phyloP scores from a whole-genome alignment of 2,329 filamentous ascomycete species.

The Phaeophleospora eucalypticola region DNA sequence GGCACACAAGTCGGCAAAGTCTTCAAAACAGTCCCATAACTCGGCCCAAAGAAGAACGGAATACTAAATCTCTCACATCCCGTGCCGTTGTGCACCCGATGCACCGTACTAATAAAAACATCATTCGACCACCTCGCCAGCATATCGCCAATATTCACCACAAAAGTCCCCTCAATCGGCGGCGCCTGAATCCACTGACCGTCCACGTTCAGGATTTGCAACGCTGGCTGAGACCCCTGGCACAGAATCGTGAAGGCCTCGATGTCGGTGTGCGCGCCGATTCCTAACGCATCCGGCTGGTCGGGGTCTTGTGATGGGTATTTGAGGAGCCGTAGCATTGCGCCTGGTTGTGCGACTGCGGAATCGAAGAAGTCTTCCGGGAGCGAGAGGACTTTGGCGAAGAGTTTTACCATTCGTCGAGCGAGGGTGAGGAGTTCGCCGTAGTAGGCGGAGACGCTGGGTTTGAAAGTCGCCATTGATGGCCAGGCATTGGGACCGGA shows the following conservation, averaged over 20 bases:
- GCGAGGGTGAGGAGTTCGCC: constrained; percentile 34
- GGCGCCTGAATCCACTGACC: constrained; percentile 43
- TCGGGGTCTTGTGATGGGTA: constrained; percentile 31
- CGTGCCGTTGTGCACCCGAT: constrained; percentile 45
- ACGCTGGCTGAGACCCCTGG: constrained; percentile 18
- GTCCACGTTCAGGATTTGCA: constrained; percentile 32
- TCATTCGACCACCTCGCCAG: constrained; percentile 46
- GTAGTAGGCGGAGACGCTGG: constrained; percentile 35
- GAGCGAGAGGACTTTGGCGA: constrained; percentile 36
- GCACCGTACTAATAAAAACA: constrained; percentile 42
- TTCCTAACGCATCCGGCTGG: constrained; percentile 29
- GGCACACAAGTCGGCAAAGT: constrained; percentile 19
- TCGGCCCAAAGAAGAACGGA: constrained; percentile 48
- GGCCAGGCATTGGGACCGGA: constrained; percentile 22
- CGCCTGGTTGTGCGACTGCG: constrained; percentile 36
- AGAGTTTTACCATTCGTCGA: constrained; percentile 37
- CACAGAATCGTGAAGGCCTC: constrained; percentile 26
- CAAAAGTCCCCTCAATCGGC: constrained; percentile 43
- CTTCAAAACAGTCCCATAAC: constrained; percentile 32
- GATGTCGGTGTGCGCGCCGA: constrained; percentile 35
- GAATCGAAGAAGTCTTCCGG: constrained; percentile 37
- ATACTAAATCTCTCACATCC: constrained; percentile 40
- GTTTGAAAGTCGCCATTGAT: constrained; percentile 34
- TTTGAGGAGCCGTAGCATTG: constrained; percentile 38
- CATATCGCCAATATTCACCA: constrained; percentile 52